phyloP scores from a whole-genome alignment of 805 yeast genomes.

The Kodamaea leandrae region DNA sequence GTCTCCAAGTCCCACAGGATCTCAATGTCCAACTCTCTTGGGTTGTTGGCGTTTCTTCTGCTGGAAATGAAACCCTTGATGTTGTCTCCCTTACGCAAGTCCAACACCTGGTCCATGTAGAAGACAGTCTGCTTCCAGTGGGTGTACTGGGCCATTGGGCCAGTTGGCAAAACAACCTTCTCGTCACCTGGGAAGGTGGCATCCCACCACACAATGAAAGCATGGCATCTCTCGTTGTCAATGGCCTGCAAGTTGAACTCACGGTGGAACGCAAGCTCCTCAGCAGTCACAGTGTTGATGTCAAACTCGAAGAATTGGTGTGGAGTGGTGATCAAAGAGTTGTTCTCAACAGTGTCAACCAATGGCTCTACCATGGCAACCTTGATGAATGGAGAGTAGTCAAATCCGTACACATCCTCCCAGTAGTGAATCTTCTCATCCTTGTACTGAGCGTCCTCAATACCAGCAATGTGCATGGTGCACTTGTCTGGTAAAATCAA shows the following conservation, averaged over 20 bases:
- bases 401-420: conserved; percentile 97
- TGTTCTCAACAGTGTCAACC: conserved; percentile 88
- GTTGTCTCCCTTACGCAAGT: conserved; percentile 70
- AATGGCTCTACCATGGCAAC: conserved; percentile 90
- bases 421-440: conserved; percentile 89
- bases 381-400: conserved; percentile 85
- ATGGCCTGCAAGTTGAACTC: conserved; percentile 71
- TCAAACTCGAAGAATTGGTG: conserved; percentile 76
- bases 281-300: conserved; percentile 81
- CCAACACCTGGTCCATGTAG: conserved; percentile 79
- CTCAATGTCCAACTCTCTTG: conserved; percentile 86
- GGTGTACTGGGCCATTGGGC: conserved; percentile 90
- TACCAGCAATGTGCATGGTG: conserved; percentile 81
- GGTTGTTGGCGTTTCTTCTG: conserved; percentile 74
- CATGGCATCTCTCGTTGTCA: conserved; percentile 81
- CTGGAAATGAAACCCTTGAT: conserved; percentile 71
- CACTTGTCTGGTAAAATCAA: conserved; percentile 94
- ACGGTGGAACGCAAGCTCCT: conserved; percentile 72
- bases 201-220: conserved; percentile 92
- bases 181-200: conserved; percentile 77
- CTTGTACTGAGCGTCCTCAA: conserved; percentile 91
- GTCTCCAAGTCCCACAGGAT: conserved; percentile 55
- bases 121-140: conserved; percentile 99
- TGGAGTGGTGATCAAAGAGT: conserved; percentile 69
- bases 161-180: conserved; percentile 80